Evolutionary conservation across 1,284 basidiomycete genomes (phyloP).

Genomic region (Mycena sp.): DNA sequence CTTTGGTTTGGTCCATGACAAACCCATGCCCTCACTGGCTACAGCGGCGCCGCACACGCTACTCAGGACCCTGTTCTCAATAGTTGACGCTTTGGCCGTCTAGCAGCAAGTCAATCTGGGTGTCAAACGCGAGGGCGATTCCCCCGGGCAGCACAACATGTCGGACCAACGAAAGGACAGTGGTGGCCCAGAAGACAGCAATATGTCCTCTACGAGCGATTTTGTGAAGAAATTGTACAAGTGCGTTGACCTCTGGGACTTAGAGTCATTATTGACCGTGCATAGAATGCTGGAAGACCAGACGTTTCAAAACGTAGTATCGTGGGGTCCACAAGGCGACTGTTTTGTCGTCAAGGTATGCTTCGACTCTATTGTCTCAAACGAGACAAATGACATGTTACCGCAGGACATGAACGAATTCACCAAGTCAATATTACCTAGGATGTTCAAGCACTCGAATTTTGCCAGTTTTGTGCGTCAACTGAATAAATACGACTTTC

Average conservation of each 20-base stretch:
- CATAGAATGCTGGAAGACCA: conserved; percentile 90
- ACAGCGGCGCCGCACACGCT: neutral
- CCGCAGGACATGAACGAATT: conserved; percentile 95
- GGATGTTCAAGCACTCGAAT: conserved; percentile 97
- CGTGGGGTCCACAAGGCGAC: conserved; percentile 88
- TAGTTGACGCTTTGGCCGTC: conserved; percentile 17
- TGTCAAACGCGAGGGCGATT: conserved; percentile 27
- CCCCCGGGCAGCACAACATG: conserved; percentile 20
- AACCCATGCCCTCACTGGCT: neutral
- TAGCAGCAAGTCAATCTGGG: conserved; percentile 25
- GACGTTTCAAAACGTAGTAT: conserved; percentile 79
- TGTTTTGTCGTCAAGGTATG: conserved; percentile 94
- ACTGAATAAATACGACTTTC: conserved; percentile 98
- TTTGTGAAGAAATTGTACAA: conserved; percentile 98
- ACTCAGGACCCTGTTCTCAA: neutral
- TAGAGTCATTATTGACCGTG: conserved; percentile 19
- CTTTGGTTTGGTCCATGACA: neutral
- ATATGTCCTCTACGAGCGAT: conserved; percentile 70
- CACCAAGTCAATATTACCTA: conserved; percentile 73
- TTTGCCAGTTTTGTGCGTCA: conserved; percentile 95
- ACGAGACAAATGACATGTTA: neutral
- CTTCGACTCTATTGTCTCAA: conserved; percentile 16
- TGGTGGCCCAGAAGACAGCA: too few relatives aligned
- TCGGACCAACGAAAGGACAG: conserved; percentile 1
- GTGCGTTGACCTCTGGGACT: conserved; percentile 51